A percentile compares a stretch with the other conserved stretches of the same genome.
Evolutionary conservation across 192 early-diverging fungal species (phyloP).

Genomic region (Podila horticola): DNA sequence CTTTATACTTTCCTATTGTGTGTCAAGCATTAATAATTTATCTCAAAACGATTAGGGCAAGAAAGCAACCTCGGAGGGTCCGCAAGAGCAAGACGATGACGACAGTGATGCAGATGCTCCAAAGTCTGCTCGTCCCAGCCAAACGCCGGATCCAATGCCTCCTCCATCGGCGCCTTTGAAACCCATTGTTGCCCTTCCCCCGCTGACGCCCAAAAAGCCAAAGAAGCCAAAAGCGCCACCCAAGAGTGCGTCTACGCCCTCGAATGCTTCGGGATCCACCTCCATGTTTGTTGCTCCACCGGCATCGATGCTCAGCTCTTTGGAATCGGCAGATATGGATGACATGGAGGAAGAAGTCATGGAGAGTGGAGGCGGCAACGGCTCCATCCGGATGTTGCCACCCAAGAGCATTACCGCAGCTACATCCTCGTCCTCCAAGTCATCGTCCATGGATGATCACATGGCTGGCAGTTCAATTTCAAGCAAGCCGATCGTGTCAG

Average conservation of each 20-base stretch:
- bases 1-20: not conserved
- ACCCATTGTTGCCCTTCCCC: not conserved
- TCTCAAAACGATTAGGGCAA: slow-evolving; percentile 14
- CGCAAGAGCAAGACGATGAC: slow-evolving; percentile 25
- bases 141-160: slow-evolving; percentile 46
- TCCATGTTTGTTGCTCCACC: slow-evolving; percentile 34
- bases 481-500: slow-evolving; percentile 10
- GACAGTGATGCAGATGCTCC: slow-evolving; percentile 29
- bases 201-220: slow-evolving; percentile 26
- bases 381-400: slow-evolving; percentile 28
- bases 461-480: not conserved
- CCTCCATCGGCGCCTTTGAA: slow-evolving; percentile 24
- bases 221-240: slow-evolving; percentile 33
- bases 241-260: slow-evolving; percentile 6
- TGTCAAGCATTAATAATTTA: too few relatives aligned
- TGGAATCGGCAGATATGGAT: slow-evolving; percentile 23
- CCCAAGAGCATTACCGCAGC: slow-evolving; percentile 7
- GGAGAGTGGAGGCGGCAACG: slow-evolving; percentile 42
- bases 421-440: not conserved
- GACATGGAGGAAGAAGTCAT: slow-evolving; percentile 51
- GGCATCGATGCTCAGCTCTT: slow-evolving; percentile 30
- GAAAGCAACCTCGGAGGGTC: slow-evolving; percentile 33
- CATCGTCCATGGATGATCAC: slow-evolving; percentile 11
- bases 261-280: not conserved
- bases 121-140: slow-evolving; percentile 18